Base-by-base conservation (phyloP, 1,139 yeast species). In the Candida labiduridarum region DNA sequence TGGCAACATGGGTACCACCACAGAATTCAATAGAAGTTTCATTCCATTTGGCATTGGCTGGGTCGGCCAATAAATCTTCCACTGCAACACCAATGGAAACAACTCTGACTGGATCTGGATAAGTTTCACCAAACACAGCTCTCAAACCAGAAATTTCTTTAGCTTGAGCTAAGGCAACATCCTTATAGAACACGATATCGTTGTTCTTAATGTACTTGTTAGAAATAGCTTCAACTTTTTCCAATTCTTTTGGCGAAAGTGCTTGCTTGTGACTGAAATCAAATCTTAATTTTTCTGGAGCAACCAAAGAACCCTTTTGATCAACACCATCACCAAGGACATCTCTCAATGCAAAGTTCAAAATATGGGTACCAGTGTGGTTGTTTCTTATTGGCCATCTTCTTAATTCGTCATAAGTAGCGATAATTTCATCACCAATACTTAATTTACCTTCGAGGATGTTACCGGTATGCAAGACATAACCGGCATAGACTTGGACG, bases 31-130 rank as follows among this genome's bases (percentile, higher is more conserved):
- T 79, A 4, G 97, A 89, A 61, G 82, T 77, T 49, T 82, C 75
- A 59, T 71, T 72, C 98, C 99, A 94, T 62, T 88, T 82, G 48
- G 74, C 74, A 63, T 81, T 87, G 29, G 72, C 58, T 59, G 98
- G 97, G 59, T 85, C 77, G 10, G 79, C 76, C 56, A 92, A 67
- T 59, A 94, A 76, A 5, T 88, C 95, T 22, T 89, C 94, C 46
- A 95, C 89, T 45, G 97, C 84, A 42, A 82, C 87, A 65, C 99
- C 99, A 63, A 95, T 89, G 36, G 97, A 89, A 49, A 94, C 97
- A 59, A 94, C 99, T 68, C 99, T 85, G 34, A 94, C 99, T 44
- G 99, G 99, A 65, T 94, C 98, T 39, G 99, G 99, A 66, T 94
- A 94, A 4, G 97, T 90, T 77, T 94, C 99, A 61, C 99, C 99